Evolutionary conservation across 108 stramenopile genomes (phyloP), one percentile per base, ranked within the genome.

Genomic region (Hondaea fermentalgiana): DNA sequence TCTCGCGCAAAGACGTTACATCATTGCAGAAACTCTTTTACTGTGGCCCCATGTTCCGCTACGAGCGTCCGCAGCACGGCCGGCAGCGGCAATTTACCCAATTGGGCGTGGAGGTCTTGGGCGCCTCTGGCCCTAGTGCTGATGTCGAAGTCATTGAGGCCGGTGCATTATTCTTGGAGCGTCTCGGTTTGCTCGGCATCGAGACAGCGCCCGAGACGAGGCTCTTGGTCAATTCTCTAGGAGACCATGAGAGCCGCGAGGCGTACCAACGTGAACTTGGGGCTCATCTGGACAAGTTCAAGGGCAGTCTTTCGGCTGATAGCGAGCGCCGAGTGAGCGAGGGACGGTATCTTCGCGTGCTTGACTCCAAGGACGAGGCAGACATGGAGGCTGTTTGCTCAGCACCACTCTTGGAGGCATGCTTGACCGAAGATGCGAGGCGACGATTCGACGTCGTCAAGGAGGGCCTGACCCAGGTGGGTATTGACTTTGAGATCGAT

Each of bases 61-160:
- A 87, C 53, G 87, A 87, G 28, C 53, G 87, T n/a, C 87, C 87
- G 28, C 87, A 87, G 57, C 87, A 42, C 16, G 87, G 87, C 5
- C 53, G 87, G 25, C 53, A 87, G 53, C 87, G 87, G 21, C 87
- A 87, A 29, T 87, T 87, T 28, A 87, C 87, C 55, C 87, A 87
- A 23, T 25, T 55, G 10, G 87, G 87, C 57, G 87, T 87, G n/a
- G 87, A 87, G 87, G 16, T 87, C 19, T 55, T 87, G 16, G 87
- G 87, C 28, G 10, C 23, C 12, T 5, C 53, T 14, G 49, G 53
- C 55, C 53, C 53, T 0, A 28, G 25, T 8, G 87, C 87, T 8
- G 87, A 87, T 25, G 87, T 42, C 12, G 57, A 87, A 10, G 87
- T 42, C 57, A 87, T 87, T 25, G 87, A 55, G 25, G 14, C 43